phyloP scores from a whole-genome alignment of 2,329 filamentous ascomycete genomes.

The Neonectria sp. region DNA sequence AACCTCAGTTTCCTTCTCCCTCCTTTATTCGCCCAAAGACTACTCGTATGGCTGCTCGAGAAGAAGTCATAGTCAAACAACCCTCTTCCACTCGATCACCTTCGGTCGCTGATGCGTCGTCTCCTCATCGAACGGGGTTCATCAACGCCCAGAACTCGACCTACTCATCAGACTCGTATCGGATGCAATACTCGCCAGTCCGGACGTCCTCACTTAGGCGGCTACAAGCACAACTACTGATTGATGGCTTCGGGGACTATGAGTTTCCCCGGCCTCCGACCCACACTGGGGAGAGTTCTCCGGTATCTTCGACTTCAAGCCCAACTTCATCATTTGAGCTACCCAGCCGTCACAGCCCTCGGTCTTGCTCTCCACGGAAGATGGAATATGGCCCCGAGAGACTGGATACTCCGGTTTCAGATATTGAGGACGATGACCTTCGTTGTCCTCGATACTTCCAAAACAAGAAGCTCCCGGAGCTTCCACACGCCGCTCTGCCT shows the following conservation, averaged over 20 bases:
- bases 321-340: slow-evolving; percentile 41
- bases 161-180: slow-evolving; percentile 32
- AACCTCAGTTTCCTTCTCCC: slow-evolving; percentile 63
- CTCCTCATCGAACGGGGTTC: slow-evolving; percentile 37
- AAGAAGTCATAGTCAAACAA: slow-evolving; percentile 58
- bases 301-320: slow-evolving; percentile 42
- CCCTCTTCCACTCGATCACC: slow-evolving; percentile 47
- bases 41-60: slow-evolving; percentile 70
- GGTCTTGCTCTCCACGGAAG: slow-evolving; percentile 44
- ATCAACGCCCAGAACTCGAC: slow-evolving; percentile 30
- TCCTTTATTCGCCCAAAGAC: slow-evolving; percentile 71
- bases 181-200: slow-evolving; percentile 38
- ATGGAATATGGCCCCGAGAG: slow-evolving; percentile 38
- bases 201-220: slow-evolving; percentile 47
- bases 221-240: slow-evolving; percentile 40
- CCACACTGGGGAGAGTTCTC: slow-evolving; percentile 44
- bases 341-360: slow-evolving; percentile 46
- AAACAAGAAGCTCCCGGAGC: slow-evolving; percentile 49
- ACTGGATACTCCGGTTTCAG: slow-evolving; percentile 53
- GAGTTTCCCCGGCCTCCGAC: slow-evolving; percentile 56
- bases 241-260: slow-evolving; percentile 54
- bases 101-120: slow-evolving; percentile 43
- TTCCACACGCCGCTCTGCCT: slow-evolving; percentile 45
- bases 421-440: slow-evolving; percentile 50
- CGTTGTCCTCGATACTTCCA: slow-evolving; percentile 36